Conservation (phyloP, 345 rosid genomes). For the Arabidopsis suecica region DNA sequence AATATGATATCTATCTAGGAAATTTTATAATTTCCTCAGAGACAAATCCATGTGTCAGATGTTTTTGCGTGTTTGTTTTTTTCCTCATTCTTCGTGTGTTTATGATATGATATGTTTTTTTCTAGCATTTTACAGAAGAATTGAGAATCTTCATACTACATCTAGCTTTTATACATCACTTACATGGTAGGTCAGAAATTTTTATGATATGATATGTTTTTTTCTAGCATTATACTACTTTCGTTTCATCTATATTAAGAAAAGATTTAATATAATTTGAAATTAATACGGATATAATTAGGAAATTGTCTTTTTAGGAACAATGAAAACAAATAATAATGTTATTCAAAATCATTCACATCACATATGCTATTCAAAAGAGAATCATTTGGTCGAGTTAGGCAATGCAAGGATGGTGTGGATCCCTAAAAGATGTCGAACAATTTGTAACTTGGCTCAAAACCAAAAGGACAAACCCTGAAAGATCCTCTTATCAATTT, state of each 20-base stretch:
- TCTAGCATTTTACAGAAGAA: slow-evolving; percentile 7
- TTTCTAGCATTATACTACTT: not conserved
- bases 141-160: slow-evolving; percentile 18
- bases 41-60: slow-evolving; percentile 22
- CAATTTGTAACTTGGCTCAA: slow-evolving; percentile 5
- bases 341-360: slow-evolving; percentile 66
- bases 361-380: slow-evolving; percentile 64
- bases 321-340: slow-evolving; percentile 68
- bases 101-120: slow-evolving; percentile 2
- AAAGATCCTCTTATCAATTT: not conserved
- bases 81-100: slow-evolving; percentile 5
- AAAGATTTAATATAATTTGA: not conserved
- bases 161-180: not conserved
- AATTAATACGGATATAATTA: not conserved
- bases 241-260: not conserved
- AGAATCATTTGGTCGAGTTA: slow-evolving; percentile 65
- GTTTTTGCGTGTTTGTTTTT: not conserved
- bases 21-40: slow-evolving; percentile 7
- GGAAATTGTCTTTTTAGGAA: slow-evolving; percentile 45
- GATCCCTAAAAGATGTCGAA: not conserved
- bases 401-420: slow-evolving; percentile 72
- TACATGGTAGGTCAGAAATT: not conserved
- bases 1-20: slow-evolving; percentile 11
- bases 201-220: no score
- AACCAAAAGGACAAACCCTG: not conserved